Evolutionary conservation across 2,329 filamentous ascomycete genomes (phyloP).

Genomic region (Colletotrichum noveboracense): DNA sequence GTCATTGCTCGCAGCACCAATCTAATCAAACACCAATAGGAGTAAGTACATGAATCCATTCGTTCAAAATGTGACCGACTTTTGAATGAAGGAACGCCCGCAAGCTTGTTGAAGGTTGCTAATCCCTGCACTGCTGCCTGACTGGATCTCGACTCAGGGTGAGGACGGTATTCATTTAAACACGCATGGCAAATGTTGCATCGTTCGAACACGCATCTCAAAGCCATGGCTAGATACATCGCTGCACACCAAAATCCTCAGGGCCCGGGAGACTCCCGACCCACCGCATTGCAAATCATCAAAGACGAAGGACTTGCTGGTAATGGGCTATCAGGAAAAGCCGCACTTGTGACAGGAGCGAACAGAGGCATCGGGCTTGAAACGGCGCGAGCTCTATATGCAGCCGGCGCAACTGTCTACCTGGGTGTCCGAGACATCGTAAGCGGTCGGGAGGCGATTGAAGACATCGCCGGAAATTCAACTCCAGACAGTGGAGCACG

Average conservation of each 20-base stretch:
- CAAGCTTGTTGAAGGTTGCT: background rate
- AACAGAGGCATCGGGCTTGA: conserved; percentile 42
- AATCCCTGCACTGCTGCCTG: background rate
- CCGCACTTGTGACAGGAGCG: conserved; percentile 40
- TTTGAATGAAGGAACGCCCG: accelerated
- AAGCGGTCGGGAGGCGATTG: conserved; percentile 33
- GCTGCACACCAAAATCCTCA: background rate
- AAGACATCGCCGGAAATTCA: conserved; percentile 2
- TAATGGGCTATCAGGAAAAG: conserved; percentile 33
- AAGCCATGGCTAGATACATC: background rate
- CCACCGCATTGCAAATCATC: conserved; percentile 45
- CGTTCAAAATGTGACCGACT: background rate
- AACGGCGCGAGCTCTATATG: conserved; percentile 38
- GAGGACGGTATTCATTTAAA: background rate
- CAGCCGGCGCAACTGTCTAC: conserved; percentile 41
- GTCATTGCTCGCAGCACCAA: background rate
- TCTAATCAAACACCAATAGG: background rate
- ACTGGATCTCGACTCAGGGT: accelerated
- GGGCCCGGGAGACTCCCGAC: conserved; percentile 43
- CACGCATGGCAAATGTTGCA: background rate
- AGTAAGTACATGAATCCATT: background rate
- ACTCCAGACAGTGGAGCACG: background rate
- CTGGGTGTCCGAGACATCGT: conserved; percentile 36
- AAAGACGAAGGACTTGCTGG: conserved; percentile 37
- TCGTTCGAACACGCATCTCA: background rate